Evolutionary conservation across 352 stramenopile species (phyloP), one percentile per base, ranked within the genome.

Genomic region (Phytophthora ramorum): DNA sequence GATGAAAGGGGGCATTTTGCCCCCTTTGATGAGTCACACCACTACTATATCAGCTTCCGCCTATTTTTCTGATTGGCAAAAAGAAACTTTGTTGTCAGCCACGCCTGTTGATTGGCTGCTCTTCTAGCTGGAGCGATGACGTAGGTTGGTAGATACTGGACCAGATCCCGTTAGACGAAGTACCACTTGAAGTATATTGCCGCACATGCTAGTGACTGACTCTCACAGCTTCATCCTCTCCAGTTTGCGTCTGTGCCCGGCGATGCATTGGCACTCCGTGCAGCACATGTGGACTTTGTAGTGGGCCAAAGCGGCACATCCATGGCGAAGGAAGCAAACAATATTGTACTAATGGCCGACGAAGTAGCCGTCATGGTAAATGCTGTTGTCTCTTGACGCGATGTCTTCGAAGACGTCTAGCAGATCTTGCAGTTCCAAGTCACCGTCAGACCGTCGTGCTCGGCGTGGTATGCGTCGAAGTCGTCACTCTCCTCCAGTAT

Each of bases 341-440:
- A 98, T 55, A 98, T 98, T 72, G 95, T 98, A 37, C 81, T 97
- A 44, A 90, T 98, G 77, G 96, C 98, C 79, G 93, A 98, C 73
- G 96, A 97, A 58, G 98, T 99, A 64, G 87, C 87, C 5, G 97
- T 89, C 12, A 98, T 98, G 63, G 93, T 98, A 17, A 96, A 90
- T 58, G 95, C 94, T 12, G 92, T 98, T 35, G 86, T 97, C 60
- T 98, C 93, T 92, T 94, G 96, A 12, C 81, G 96, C 41, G 97
- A 92, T 46, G 93, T 99, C 0, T 98, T 98, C 73, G 95, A 99
- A 67, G 97, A 93, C 59, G 98, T 99, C 65, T 73, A 87, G 41
- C 98, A 98, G 75, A 99, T 99, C 67, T 74, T 98, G 28, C 93
- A 98, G 76, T 98, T 98, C 65, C 94, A 98, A 73, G 76, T 99